phyloP scores from a whole-genome alignment of 2,329 filamentous ascomycete genomes.

The Lasiodiplodia gonubiensis region DNA sequence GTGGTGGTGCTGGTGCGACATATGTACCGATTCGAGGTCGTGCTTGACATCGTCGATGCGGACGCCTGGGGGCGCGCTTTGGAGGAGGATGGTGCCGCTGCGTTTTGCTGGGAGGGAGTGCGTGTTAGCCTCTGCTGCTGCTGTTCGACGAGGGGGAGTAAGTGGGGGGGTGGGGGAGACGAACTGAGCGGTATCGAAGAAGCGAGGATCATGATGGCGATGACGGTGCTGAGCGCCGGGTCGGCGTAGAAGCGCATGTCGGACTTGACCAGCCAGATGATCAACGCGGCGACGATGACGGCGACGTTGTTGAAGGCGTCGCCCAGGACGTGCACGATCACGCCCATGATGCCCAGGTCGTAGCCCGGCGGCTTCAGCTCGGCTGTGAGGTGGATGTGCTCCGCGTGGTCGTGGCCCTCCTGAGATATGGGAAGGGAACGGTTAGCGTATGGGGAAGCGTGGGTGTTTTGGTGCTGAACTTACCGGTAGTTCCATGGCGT shows the following conservation, averaged over 20 bases:
- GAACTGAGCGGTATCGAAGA: constrained; percentile 64
- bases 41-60: constrained; percentile 68
- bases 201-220: constrained; percentile 73
- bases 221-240: constrained; percentile 70
- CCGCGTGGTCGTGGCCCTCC: constrained; percentile 31
- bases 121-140: neutral
- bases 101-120: constrained; percentile 51
- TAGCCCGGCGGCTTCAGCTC: constrained; percentile 41
- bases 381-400: constrained; percentile 38
- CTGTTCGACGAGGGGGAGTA: neutral
- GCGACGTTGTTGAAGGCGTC: constrained; percentile 79
- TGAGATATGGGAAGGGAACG: neutral
- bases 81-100: constrained; percentile 69
- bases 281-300: constrained; percentile 70
- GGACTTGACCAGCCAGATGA: constrained; percentile 70
- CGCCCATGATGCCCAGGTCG: constrained; percentile 73
- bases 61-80: constrained; percentile 68
- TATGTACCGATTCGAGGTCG: constrained; percentile 71
- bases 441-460: neutral
- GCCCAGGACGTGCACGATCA: constrained; percentile 72
- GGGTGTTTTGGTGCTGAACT: neutral
- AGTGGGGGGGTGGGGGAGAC: neutral
- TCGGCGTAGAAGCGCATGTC: constrained; percentile 72
- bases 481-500: constrained; percentile 1
- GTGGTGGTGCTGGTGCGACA: too few relatives aligned